Conservation (phyloP, 768 basidiomycete genomes). For the Lactarius indigo region DNA sequence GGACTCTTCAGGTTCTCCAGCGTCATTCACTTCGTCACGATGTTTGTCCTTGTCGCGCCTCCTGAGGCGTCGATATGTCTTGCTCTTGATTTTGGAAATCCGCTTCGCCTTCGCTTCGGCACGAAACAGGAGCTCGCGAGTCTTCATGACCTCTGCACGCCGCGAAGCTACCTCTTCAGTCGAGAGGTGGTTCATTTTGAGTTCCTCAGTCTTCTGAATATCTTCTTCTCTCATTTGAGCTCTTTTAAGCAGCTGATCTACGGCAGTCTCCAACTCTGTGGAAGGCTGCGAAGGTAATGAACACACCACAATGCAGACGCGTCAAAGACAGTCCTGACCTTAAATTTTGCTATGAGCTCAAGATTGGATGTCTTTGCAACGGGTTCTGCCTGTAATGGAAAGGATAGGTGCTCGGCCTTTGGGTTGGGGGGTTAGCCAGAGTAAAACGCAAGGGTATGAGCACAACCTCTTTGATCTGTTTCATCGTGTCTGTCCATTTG, state of each 20-base stretch:
- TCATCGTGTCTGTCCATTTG: constrained; percentile 93
- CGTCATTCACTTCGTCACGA: constrained; percentile 51
- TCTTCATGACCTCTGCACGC: constrained; percentile 75
- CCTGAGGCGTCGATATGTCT: constrained; percentile 82
- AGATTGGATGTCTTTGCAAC: constrained; percentile 60
- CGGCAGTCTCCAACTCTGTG: constrained; percentile 79
- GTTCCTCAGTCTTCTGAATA: constrained; percentile 74
- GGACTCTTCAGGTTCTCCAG: constrained; percentile 45
- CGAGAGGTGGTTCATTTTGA: constrained; percentile 76
- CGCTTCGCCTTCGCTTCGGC: constrained; percentile 89
- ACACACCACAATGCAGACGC: neutral
- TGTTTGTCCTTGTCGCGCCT: constrained; percentile 72
- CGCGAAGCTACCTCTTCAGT: constrained; percentile 84
- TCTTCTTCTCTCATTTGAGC: constrained; percentile 84
- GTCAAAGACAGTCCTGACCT: constrained; percentile 42
- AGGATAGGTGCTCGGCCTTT: constrained; percentile 83
- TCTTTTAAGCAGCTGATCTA: constrained; percentile 73
- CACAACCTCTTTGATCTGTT: constrained; percentile 79
- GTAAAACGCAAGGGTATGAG: neutral
- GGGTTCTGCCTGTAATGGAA: constrained; percentile 71
- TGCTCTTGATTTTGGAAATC: constrained; percentile 93
- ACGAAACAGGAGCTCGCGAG: constrained; percentile 92
- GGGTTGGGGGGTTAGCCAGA: constrained; percentile 1
- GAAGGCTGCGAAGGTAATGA: constrained; percentile 53
- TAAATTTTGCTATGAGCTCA: constrained; percentile 81